A percentile compares a stretch with the other conserved stretches of the same genome.
Conservation (phyloP, 140 eudicot species). For the Senecio squalidus region DNA sequence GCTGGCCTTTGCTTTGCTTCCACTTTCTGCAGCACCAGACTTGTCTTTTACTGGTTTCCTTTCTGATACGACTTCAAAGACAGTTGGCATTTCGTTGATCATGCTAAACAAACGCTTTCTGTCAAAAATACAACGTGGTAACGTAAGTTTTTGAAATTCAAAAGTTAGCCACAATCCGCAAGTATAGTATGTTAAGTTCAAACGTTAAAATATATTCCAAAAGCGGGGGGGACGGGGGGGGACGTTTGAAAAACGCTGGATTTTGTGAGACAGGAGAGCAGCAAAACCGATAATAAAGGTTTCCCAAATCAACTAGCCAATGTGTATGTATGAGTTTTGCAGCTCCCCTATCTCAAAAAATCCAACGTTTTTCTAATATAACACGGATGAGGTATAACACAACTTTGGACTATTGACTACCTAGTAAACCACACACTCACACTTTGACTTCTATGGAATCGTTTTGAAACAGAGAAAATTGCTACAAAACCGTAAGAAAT, state of each 20-base stretch:
- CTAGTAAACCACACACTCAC: no score
- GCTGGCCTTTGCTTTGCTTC: constrained; percentile 63
- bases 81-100: constrained; percentile 77
- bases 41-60: constrained; percentile 61
- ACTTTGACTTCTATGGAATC: no score
- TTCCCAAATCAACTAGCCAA: no score
- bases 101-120: constrained; percentile 82
- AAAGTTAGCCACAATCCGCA: neutral
- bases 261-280: no score
- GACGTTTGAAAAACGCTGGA: neutral
- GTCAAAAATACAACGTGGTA: constrained; percentile 5
- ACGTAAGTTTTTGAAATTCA: neutral
- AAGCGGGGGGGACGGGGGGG: neutral
- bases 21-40: constrained; percentile 77
- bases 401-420: no score
- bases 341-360: no score
- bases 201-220: neutral
- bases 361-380: no score
- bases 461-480: no score
- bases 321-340: no score
- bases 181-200: neutral
- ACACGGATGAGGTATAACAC: neutral
- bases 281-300: no score
- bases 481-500: no score
- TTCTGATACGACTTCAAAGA: constrained; percentile 76